Percentiles rank a stretch among this genome's conserved stretches.
Conservation (phyloP, 78 protist genomes). For the Protostelium mycophagum region DNA sequence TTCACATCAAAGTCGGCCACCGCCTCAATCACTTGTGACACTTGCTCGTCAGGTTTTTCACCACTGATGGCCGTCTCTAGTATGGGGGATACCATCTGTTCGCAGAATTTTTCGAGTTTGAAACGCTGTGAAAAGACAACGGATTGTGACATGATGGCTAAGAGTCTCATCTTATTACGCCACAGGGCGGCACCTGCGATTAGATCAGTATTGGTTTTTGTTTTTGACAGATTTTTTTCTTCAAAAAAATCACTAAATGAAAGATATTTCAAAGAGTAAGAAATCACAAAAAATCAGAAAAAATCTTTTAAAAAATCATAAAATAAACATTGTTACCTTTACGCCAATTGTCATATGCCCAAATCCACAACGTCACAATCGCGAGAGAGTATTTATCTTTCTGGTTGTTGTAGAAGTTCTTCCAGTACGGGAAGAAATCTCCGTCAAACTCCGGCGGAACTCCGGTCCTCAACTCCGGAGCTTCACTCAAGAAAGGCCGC, state of each 20-base stretch:
- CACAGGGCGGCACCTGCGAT: conserved; percentile 1
- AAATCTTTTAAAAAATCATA: too few species aligned
- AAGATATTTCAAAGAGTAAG: too few species aligned
- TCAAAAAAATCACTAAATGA: too few species aligned
- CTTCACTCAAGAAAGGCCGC: neutral
- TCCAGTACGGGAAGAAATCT: neutral
- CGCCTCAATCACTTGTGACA: neutral
- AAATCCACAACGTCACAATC: neutral
- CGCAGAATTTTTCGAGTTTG: neutral
- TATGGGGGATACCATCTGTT: neutral
- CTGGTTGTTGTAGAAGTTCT: neutral
- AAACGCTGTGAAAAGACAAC: neutral
- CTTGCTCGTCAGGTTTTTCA: neutral
- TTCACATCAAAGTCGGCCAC: neutral
- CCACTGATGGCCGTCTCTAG: neutral
- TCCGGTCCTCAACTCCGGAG: neutral
- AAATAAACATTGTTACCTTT: too few species aligned
- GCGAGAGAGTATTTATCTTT: neutral
- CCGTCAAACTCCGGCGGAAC: neutral
- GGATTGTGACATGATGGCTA: neutral
- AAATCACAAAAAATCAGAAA: too few species aligned
- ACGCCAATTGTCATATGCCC: neutral
- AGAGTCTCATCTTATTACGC: neutral
- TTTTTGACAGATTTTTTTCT: too few species aligned
- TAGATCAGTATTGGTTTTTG: too few species aligned